Conservation (phyloP, 768 basidiomycete species). For the Termitomyces sp. region DNA sequence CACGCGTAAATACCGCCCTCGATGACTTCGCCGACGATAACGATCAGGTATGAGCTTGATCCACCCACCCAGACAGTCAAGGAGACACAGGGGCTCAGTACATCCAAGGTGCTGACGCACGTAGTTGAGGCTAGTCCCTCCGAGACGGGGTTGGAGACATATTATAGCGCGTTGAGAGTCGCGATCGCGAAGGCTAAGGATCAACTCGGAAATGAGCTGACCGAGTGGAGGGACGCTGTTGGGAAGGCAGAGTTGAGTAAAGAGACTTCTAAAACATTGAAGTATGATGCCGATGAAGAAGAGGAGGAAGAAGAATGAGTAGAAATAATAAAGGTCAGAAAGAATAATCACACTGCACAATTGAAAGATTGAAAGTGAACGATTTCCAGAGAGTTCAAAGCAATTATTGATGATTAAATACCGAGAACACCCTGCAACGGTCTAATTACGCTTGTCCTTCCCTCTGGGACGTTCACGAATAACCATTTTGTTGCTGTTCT, state of each 20-base stretch:
- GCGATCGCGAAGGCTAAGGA: constrained; percentile 51
- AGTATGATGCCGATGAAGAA: constrained; percentile 41
- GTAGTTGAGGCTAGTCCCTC: constrained; percentile 12
- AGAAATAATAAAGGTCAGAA: constrained; percentile 5
- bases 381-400: background rate
- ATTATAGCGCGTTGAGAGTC: constrained; percentile 48
- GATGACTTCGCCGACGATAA: constrained; percentile 24
- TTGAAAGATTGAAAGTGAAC: background rate
- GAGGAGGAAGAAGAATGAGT: constrained; percentile 42
- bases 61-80: constrained; percentile 30
- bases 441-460: constrained; percentile 44
- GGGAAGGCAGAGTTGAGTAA: constrained; percentile 62
- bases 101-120: constrained; percentile 19
- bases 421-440: constrained; percentile 2
- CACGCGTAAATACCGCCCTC: constrained; percentile 18
- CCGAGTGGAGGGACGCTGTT: constrained; percentile 71
- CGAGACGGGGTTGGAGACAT: constrained; percentile 27
- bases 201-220: constrained; percentile 63
- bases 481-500: constrained; percentile 86
- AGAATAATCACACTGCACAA: constrained; percentile 2
- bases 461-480: constrained; percentile 82
- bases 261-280: constrained; percentile 42
- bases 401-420: constrained; percentile 7
- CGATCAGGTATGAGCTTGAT: constrained; percentile 40
- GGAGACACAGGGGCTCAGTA: constrained; percentile 12